phyloP scores from a whole-genome alignment of 169 alveolate genomes.

The Plasmodium knowlesi region DNA sequence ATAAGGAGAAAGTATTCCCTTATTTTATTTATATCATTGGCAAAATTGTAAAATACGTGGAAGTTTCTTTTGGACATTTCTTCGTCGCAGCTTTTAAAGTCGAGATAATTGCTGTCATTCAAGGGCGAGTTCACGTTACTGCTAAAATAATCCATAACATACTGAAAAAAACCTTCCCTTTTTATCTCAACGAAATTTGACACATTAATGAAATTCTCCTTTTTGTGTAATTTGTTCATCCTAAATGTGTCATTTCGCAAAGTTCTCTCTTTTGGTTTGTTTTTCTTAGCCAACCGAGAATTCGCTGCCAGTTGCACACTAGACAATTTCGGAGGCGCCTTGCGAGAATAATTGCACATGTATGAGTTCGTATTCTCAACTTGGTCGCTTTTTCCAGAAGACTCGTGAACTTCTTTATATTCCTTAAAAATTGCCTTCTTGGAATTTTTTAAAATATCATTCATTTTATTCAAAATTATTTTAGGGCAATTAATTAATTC shows the following conservation, averaged over 20 bases:
- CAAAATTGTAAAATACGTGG: slow-evolving; percentile 42
- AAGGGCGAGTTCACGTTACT: background rate
- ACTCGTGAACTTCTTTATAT: slow-evolving; percentile 7
- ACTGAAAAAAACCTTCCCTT: slow-evolving; percentile 53
- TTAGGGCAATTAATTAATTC: slow-evolving; percentile 72
- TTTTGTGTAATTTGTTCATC: slow-evolving; percentile 13
- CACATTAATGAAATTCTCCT: slow-evolving; percentile 26
- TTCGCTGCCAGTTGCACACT: slow-evolving; percentile 24
- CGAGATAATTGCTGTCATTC: slow-evolving; percentile 27
- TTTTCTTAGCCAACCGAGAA: slow-evolving; percentile 10
- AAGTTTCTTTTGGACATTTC: slow-evolving; percentile 57
- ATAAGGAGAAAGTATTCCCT: slow-evolving; percentile 37
- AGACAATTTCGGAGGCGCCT: slow-evolving; percentile 19
- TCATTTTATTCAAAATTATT: slow-evolving; percentile 45
- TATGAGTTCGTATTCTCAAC: background rate
- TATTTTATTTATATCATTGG: slow-evolving; percentile 41
- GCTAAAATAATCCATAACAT: slow-evolving; percentile 37
- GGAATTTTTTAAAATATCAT: slow-evolving; percentile 39
- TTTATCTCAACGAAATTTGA: slow-evolving; percentile 43
- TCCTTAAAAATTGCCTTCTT: slow-evolving; percentile 58
- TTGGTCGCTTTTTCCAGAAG: background rate
- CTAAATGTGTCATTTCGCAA: background rate
- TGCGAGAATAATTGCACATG: slow-evolving; percentile 23
- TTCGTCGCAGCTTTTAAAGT: slow-evolving; percentile 67
- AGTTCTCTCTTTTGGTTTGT: background rate